Conservation (phyloP, 148 eudicot species). For the Chenopodium quinoa region DNA sequence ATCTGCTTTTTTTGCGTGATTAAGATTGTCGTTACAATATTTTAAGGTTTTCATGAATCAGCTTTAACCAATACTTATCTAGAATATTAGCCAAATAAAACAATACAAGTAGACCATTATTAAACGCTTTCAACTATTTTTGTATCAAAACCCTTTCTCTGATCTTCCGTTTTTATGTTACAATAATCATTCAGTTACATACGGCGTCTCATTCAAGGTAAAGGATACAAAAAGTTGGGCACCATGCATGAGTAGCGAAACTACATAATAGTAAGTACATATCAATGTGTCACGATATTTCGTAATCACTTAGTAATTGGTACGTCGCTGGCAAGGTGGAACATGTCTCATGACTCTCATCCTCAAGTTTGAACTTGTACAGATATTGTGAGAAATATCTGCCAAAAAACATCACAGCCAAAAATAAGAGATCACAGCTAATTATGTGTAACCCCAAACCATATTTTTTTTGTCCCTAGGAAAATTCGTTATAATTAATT, state of each 20-base stretch:
- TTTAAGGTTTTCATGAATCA: no score
- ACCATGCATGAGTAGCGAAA: not conserved
- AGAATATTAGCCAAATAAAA: no score
- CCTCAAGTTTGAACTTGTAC: slow-evolving; percentile 1
- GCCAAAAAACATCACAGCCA: slow-evolving; percentile 14
- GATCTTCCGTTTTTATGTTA: no score
- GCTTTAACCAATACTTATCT: no score
- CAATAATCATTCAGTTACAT: not conserved
- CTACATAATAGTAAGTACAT: not conserved
- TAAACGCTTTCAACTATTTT: no score
- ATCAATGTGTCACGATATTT: slow-evolving; percentile 3
- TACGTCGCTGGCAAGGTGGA: slow-evolving; percentile 5
- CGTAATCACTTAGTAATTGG: slow-evolving; percentile 12
- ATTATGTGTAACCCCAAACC: slow-evolving; percentile 10
- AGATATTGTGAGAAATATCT: slow-evolving; percentile 15
- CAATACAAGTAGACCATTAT: no score
- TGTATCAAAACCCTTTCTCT: no score
- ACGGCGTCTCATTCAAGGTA: no score
- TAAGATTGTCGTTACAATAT: no score
- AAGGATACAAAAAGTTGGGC: not conserved
- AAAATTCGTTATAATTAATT: slow-evolving; percentile 6
- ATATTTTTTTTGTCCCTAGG: slow-evolving; percentile 14
- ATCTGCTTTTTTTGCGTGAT: no score
- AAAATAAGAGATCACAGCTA: slow-evolving; percentile 9
- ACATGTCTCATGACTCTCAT: slow-evolving; percentile 14